Conservation (phyloP, 108 stramenopile genomes). For the Nitzschia palea region DNA sequence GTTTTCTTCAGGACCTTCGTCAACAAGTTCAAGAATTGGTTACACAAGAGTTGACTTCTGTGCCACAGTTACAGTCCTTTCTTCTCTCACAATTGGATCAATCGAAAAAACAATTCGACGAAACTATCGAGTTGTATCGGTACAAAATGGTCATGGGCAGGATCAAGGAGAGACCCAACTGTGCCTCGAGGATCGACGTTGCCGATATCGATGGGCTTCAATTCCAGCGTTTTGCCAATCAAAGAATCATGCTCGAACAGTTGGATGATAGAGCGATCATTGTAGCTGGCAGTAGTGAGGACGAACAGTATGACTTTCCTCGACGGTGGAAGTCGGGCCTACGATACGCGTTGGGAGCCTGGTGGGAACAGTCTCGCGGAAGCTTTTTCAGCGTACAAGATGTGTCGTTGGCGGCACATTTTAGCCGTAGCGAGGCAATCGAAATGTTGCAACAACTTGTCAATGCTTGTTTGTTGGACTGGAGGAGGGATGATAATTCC, state of each 20-base stretch:
- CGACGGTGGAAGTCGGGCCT: not conserved
- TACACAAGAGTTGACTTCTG: not conserved
- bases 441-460: not conserved
- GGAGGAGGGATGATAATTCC: not conserved
- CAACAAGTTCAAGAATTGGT: not conserved
- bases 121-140: not conserved
- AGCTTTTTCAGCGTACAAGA: not conserved
- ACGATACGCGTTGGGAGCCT: not conserved
- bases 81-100: not conserved
- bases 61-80: not conserved
- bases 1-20: not conserved
- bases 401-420: not conserved
- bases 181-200: not conserved
- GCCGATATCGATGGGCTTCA: not conserved
- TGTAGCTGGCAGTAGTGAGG: not conserved
- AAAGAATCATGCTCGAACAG: slow-evolving; percentile 3
- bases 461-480: not conserved
- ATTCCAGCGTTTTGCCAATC: not conserved
- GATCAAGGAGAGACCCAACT: not conserved
- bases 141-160: slow-evolving; percentile 3
- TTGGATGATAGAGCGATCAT: not conserved
- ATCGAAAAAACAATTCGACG: not conserved
- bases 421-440: not conserved
- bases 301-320: not conserved
- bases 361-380: not conserved